phyloP scores from a whole-genome alignment of 2,329 filamentous ascomycete species.

The Chaetomiaceae sp. region DNA sequence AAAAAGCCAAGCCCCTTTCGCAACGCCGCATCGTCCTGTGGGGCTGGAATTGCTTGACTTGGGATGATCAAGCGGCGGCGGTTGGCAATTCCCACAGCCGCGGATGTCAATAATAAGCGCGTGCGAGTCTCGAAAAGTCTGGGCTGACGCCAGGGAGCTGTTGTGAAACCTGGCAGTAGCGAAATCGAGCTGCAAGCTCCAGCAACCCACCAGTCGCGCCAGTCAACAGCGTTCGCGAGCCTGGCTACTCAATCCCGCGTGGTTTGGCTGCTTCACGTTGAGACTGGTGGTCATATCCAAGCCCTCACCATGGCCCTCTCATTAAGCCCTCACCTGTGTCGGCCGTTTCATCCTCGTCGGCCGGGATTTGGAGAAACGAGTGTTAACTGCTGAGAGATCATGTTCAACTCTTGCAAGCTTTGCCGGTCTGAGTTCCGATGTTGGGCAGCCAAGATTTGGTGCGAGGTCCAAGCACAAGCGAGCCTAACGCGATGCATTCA shows the following conservation, averaged over 20 bases:
- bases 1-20: background rate
- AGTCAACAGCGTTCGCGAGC: too few species aligned
- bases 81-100: background rate
- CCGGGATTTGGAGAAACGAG: too few species aligned
- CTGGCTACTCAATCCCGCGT: too few species aligned
- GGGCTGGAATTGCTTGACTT: background rate
- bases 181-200: background rate
- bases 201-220: background rate
- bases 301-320: too few species aligned
- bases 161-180: background rate
- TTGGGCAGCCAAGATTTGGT: conserved; percentile 1
- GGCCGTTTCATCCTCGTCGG: too few species aligned
- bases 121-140: background rate
- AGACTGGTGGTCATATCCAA: too few species aligned
- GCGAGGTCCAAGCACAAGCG: conserved; percentile 17
- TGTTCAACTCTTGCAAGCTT: background rate
- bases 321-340: too few species aligned
- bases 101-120: background rate
- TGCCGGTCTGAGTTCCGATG: background rate
- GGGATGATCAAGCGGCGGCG: background rate
- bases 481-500: conserved; percentile 7
- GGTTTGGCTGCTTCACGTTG: too few species aligned
- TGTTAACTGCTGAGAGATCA: background rate
- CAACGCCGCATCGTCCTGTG: background rate
- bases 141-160: background rate